These are phyloP conservation scores for Emergomyces africanus DNA, from an alignment of 2,329 filamentous ascomycete species.

Conservation along the genomic window DNA sequence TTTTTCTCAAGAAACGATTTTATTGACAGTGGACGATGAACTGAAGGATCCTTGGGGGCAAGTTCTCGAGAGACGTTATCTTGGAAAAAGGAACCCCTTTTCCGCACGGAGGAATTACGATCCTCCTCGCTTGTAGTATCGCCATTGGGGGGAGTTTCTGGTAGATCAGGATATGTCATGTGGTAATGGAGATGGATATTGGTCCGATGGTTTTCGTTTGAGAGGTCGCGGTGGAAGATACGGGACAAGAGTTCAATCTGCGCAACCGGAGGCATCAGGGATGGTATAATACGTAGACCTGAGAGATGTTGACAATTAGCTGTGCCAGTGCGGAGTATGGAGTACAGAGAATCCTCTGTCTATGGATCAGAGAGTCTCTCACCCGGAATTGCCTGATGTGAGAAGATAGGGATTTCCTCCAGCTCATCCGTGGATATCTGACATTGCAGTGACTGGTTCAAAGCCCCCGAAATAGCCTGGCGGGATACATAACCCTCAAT, in stretches of 20 bases:
- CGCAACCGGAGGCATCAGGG: slow-evolving; percentile 54
- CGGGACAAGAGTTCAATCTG: slow-evolving; percentile 59
- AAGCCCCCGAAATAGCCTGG: slow-evolving; percentile 18
- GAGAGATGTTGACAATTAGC: slow-evolving; percentile 9
- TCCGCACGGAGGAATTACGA: slow-evolving; percentile 20
- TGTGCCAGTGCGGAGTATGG: not conserved
- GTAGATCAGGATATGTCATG: slow-evolving; percentile 45
- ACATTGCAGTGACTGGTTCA: slow-evolving; percentile 19
- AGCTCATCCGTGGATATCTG: slow-evolving; percentile 4
- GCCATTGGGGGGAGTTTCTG: not conserved
- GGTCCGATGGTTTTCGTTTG: slow-evolving; percentile 61
- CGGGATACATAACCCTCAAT: slow-evolving; percentile 19
- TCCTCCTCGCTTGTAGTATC: not conserved
- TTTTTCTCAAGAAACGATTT: slow-evolving; percentile 62
- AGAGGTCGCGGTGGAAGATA: slow-evolving; percentile 66
- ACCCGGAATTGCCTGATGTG: slow-evolving; percentile 26
- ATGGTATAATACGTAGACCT: slow-evolving; percentile 72
- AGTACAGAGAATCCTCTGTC: not conserved
- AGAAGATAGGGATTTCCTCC: slow-evolving; percentile 24
- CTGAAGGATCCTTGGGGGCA: slow-evolving; percentile 51
- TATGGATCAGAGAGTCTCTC: slow-evolving; percentile 11
- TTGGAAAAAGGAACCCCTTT: slow-evolving; percentile 39
- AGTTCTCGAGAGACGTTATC: slow-evolving; percentile 31
- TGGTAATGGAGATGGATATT: slow-evolving; percentile 81
- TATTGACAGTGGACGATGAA: slow-evolving; percentile 64